These are phyloP conservation scores for Trypanosoma platydactyli DNA, from an alignment of 208 protist genomes.

Conservation along the genomic window DNA sequence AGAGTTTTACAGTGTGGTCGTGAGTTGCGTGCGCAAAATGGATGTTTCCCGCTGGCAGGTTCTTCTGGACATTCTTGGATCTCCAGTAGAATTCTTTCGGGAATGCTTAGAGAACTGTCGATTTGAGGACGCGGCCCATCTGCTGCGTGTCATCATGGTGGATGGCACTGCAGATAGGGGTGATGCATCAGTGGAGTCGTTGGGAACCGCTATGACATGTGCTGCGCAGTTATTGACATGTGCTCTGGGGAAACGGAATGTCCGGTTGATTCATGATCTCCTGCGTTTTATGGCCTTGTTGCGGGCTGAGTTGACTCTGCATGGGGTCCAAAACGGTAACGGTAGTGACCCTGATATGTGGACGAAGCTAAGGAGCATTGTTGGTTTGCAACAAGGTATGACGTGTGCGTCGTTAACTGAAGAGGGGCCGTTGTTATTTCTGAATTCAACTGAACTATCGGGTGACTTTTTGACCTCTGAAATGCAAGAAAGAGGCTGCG, in stretches of 20 bases:
- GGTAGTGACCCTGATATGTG: background rate
- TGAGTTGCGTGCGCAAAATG: constrained; percentile 76
- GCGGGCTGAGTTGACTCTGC: constrained; percentile 41
- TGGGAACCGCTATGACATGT: constrained; percentile 36
- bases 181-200: constrained; percentile 13
- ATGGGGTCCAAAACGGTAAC: background rate
- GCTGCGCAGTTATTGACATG: constrained; percentile 42
- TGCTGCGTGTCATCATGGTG: constrained; percentile 75
- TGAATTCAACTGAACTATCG: background rate
- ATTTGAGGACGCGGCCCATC: constrained; percentile 61
- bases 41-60: constrained; percentile 59
- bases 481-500: background rate
- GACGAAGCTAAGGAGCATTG: constrained; percentile 7
- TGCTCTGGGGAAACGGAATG: constrained; percentile 38
- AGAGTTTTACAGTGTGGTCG: constrained; percentile 67
- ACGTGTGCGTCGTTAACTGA: background rate
- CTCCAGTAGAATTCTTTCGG: constrained; percentile 55
- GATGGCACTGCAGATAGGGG: constrained; percentile 14
- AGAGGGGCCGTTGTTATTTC: constrained; percentile 6
- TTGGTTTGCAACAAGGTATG: constrained; percentile 14
- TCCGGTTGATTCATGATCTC: constrained; percentile 56
- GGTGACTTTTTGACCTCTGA: background rate
- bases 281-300: constrained; percentile 74
- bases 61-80: constrained; percentile 67
- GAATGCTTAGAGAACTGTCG: constrained; percentile 66